Base-by-base conservation (phyloP, 1,284 basidiomycete species). In the Sanguinoderma infundibulare region DNA sequence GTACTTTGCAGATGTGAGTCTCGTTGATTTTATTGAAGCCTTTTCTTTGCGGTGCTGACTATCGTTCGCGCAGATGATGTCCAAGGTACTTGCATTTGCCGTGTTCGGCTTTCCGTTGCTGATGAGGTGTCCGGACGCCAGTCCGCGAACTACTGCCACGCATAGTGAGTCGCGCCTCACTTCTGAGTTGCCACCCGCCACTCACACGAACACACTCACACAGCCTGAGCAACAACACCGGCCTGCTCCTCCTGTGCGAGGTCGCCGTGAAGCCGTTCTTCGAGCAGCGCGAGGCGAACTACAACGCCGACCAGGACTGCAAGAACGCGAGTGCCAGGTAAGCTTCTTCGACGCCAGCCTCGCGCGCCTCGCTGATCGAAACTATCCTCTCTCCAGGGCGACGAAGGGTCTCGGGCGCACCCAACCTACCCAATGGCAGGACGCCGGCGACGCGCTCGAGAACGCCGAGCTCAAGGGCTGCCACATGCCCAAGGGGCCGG, bases 1-100 rank as follows among this genome's bases (percentile, higher is more conserved):
- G 30, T 89, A 89, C 70, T 86, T 88, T 58, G 87, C 87, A 12
- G 86, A 89, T 74, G 85, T 85, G 67, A 72, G 83, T 70, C n/a
- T 15, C n/a, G n/a, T n/a, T 39, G 4, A 14, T 28, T 40, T 47
- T 32, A 14, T 12, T n/a, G 15, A 20, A 9, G 7, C 15, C 30
- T 30, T 35, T 2, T 24, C 5, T 34, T 20, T 12, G 14, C 24
- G 34, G 12, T 14, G 28, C 49, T 51, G 24, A 46, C 20, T 34
- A n/a, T 3, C 49, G 28, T 6, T 32, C n/a, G 52, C 44, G 2
- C 55, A 86, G 83, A 87, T 87, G 83, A 84, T 87, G 79, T 85
- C 84, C 35, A 88, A 88, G 49, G 76, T 83, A 22, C 60, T 72
- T 68, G 17, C 30, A 14, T 4, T 35, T 50, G 39, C 20, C 1